Evolutionary conservation across 352 stramenopile genomes (phyloP), one percentile per base, ranked within the genome.

Genomic region (Pseudoperonospora humuli): DNA sequence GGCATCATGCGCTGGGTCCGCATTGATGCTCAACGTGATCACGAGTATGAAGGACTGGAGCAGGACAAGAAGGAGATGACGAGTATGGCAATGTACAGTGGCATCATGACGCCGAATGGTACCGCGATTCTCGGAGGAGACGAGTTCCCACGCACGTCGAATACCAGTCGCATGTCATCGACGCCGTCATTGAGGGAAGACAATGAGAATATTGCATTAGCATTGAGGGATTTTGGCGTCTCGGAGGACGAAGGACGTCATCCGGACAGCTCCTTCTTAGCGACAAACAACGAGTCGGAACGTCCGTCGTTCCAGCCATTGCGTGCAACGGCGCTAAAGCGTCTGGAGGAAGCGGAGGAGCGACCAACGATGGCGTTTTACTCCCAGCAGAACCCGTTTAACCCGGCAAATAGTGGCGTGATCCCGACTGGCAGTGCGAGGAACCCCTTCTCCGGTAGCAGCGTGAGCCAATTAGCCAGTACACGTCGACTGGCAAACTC

Each of bases 1-100:
- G 79, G 79, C 20, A 50, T 74, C 29, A 80, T 92, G 67, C 74
- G 74, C 18, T 92, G 79, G 79, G 69, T 89, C 39, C 69, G 78
- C 25, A 88, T 94, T 47, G 77, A 89, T 49, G 64, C 69, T 1
- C 35, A 76, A 38, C 56, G 71, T 18, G 54, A 31, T 0, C 39
- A 64, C 4, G 39, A 57, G 1, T 54, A 71, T 27, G 51, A 49
- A 59, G 8, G 39, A 75, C 15, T 41, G 62, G 9, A 39, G 34
- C 5, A n/a, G 13, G 55, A 59, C 32, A 45, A 42, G n/a, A 64
- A 71, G 32, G 43, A 61, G 11, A 50, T 15, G 17, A 47, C 32
- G 19, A 49, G 20, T 18, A 36, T 50, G 18, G 45, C 53, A 2
- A 32, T 39, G n/a, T 84, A 83, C 46, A 70, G 60, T 26, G 70